Conservation (phyloP, 352 stramenopile genomes). For the Globisporangium nunn region DNA sequence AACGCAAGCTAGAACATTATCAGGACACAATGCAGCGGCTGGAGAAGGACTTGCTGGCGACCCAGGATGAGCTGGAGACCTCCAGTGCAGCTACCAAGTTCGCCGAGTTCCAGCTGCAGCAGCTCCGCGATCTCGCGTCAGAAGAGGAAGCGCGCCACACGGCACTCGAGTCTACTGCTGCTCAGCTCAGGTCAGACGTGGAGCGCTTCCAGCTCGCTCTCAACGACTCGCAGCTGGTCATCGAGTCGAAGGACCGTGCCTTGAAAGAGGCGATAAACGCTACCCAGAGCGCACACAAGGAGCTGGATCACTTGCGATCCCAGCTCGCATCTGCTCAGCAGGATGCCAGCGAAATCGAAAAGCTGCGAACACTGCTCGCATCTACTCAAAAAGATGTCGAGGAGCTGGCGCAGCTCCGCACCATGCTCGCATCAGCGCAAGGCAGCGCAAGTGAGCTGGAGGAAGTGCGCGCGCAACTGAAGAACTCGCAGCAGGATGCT, state of each 20-base stretch:
- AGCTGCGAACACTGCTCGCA: background rate
- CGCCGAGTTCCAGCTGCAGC: constrained; percentile 72
- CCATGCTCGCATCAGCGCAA: background rate
- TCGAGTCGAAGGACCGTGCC: constrained; percentile 6
- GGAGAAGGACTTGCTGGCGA: constrained; percentile 51
- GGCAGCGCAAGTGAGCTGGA: constrained; percentile 1
- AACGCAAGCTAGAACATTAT: constrained; percentile 61
- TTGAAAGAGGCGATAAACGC: constrained; percentile 4
- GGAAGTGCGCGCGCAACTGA: constrained; percentile 4
- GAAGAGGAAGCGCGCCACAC: constrained; percentile 44
- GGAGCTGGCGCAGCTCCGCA: background rate
- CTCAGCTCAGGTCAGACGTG: constrained; percentile 14
- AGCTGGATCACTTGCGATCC: constrained; percentile 1
- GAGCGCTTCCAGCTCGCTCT: constrained; percentile 8
- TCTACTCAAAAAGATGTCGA: background rate
- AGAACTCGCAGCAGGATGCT: constrained; percentile 1
- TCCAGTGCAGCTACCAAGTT: constrained; percentile 72
- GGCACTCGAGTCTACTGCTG: constrained; percentile 16
- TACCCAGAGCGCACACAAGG: background rate
- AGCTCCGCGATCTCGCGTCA: constrained; percentile 44
- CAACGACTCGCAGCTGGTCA: constrained; percentile 1
- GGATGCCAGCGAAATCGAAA: constrained; percentile 1
- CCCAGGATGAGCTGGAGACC: constrained; percentile 75
- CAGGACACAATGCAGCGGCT: constrained; percentile 66
- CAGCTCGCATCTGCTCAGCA: constrained; percentile 6